phyloP scores from a whole-genome alignment of 306 rosid genomes.

The Cicer arietinum region DNA sequence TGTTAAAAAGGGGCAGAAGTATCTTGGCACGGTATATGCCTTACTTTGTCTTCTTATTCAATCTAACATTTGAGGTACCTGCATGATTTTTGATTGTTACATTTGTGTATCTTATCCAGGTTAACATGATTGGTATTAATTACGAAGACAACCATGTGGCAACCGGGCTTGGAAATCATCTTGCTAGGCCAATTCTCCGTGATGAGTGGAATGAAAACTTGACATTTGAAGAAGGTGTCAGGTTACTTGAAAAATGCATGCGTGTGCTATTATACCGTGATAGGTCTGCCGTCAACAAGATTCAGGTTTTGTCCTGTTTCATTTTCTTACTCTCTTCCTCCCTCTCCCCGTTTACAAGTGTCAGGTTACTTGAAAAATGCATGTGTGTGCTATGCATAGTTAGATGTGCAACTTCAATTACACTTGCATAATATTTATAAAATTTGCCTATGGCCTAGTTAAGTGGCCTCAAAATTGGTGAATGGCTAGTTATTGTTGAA shows the following conservation, averaged over 20 bases:
- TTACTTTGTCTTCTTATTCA: slow-evolving; percentile 15
- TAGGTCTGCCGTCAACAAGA: slow-evolving; percentile 68
- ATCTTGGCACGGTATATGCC: slow-evolving; percentile 68
- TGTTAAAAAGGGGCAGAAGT: slow-evolving; percentile 53
- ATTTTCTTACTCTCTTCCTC: slow-evolving; percentile 5
- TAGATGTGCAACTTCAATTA: not conserved
- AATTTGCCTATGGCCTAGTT: not conserved
- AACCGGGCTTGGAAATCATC: slow-evolving; percentile 97
- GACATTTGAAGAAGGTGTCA: slow-evolving; percentile 90
- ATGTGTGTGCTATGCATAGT: slow-evolving; percentile 2
- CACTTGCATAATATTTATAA: not conserved
- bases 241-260: slow-evolving; percentile 96
- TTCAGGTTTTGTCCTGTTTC: slow-evolving; percentile 62
- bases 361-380: slow-evolving; percentile 89
- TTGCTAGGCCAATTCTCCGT: slow-evolving; percentile 96
- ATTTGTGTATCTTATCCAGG: slow-evolving; percentile 55
- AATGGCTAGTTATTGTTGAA: not conserved
- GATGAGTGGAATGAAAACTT: slow-evolving; percentile 93
- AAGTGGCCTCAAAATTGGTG: not conserved
- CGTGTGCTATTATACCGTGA: slow-evolving; percentile 95
- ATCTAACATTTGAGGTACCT: slow-evolving; percentile 24
- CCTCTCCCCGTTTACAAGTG: slow-evolving; percentile 29
- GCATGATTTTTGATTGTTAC: slow-evolving; percentile 29
- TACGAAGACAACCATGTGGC: slow-evolving; percentile 92
- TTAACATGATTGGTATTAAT: slow-evolving; percentile 89